phyloP scores from a whole-genome alignment of 2,329 filamentous ascomycete genomes.

The Herpotrichia juniperi region DNA sequence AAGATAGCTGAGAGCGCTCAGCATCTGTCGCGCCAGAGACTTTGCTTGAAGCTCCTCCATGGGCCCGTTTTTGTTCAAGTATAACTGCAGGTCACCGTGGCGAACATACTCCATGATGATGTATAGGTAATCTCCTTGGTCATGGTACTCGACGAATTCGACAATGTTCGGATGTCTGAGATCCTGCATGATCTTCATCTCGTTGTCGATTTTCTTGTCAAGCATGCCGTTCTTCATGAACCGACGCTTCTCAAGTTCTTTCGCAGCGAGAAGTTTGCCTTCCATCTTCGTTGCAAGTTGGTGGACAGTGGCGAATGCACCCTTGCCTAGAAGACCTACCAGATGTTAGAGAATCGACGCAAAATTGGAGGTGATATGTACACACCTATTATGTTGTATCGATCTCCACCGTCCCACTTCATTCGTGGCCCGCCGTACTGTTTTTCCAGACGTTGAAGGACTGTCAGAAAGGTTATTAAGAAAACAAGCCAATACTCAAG shows the following conservation, averaged over 20 bases:
- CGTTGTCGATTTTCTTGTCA: constrained; percentile 92
- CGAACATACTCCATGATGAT: constrained; percentile 97
- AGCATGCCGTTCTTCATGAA: constrained; percentile 92
- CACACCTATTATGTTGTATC: constrained; percentile 75
- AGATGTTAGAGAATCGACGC: neutral
- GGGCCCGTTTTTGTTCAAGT: constrained; percentile 65
- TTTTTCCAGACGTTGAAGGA: constrained; percentile 27
- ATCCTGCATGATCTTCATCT: constrained; percentile 93
- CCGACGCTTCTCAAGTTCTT: constrained; percentile 89
- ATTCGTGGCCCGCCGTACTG: constrained; percentile 60
- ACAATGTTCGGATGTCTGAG: constrained; percentile 90
- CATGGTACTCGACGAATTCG: constrained; percentile 85
- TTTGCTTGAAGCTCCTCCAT: constrained; percentile 74
- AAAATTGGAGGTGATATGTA: neutral
- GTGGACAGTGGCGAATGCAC: constrained; percentile 93
- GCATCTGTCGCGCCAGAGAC: constrained; percentile 74
- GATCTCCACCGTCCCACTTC: constrained; percentile 79
- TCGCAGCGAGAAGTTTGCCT: constrained; percentile 84
- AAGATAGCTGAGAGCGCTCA: constrained; percentile 84
- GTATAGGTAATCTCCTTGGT: constrained; percentile 80
- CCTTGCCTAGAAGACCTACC: constrained; percentile 77
- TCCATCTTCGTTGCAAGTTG: constrained; percentile 85
- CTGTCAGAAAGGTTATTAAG: constrained; percentile 10
- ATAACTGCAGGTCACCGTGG: constrained; percentile 80
- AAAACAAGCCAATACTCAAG: neutral